Evolutionary conservation across 768 basidiomycete species (phyloP).

Genomic region (Postia placenta): DNA sequence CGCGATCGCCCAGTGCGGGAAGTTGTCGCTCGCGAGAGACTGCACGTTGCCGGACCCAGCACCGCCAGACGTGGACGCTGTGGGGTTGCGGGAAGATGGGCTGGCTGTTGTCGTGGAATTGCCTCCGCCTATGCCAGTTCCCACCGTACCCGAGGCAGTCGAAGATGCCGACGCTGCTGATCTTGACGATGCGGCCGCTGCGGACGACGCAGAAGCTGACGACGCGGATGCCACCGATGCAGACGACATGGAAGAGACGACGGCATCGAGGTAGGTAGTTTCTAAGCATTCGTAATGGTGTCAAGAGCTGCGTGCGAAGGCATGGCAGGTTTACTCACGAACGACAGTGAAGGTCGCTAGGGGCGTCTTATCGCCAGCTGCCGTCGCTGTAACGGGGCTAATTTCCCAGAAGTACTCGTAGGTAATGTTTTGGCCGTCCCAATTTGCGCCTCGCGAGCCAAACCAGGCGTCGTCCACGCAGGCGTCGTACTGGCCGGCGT

Average conservation of each 20-base stretch:
- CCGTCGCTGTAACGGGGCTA: constrained; percentile 46
- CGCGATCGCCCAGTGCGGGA: constrained; percentile 90
- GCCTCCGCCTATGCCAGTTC: neutral
- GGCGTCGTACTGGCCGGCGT: constrained; percentile 45
- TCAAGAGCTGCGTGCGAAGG: neutral
- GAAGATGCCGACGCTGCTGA: constrained; percentile 23
- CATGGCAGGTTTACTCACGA: constrained; percentile 47
- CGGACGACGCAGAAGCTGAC: constrained; percentile 30
- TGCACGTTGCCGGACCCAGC: constrained; percentile 36
- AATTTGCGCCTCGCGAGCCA: constrained; percentile 43
- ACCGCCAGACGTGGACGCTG: constrained; percentile 15
- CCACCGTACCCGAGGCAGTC: constrained; percentile 9
- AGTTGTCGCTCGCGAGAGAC: constrained; percentile 31
- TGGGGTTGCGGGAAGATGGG: constrained; percentile 9
- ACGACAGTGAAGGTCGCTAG: constrained; percentile 76
- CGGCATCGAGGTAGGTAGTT: constrained; percentile 69
- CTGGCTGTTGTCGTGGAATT: constrained; percentile 2
- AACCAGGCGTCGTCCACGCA: constrained; percentile 76
- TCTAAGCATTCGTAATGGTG: constrained; percentile 37
- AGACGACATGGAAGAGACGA: constrained; percentile 42
- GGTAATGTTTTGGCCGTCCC: constrained; percentile 42
- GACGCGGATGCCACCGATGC: constrained; percentile 38
- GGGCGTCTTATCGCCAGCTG: constrained; percentile 54
- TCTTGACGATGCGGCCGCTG: constrained; percentile 25
- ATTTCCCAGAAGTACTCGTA: constrained; percentile 79